phyloP scores from a whole-genome alignment of 2,329 filamentous ascomycete genomes.

The Westerdykella aurantiaca region DNA sequence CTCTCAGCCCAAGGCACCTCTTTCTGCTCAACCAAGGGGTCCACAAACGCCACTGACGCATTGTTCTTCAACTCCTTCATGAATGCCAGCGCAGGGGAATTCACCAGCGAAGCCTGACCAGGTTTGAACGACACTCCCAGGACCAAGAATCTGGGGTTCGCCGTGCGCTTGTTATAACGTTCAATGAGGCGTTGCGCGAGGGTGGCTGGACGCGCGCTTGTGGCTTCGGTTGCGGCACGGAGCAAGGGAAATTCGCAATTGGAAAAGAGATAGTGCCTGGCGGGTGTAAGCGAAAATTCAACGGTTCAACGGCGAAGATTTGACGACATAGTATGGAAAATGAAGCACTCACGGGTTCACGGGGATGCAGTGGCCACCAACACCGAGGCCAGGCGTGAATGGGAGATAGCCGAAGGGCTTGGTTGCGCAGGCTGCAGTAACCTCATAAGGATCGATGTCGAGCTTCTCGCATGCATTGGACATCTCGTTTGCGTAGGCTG shows the following conservation, averaged over 20 bases:
- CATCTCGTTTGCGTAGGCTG: conserved; percentile 54
- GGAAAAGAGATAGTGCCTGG: conserved; percentile 42
- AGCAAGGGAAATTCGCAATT: conserved; percentile 46
- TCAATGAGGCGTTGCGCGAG: too few species aligned
- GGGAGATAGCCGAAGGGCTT: conserved; percentile 49
- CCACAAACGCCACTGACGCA: conserved; percentile 38
- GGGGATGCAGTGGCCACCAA: conserved; percentile 54
- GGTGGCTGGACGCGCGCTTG: too few species aligned
- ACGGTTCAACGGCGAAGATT: too few species aligned
- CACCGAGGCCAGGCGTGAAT: conserved; percentile 45
- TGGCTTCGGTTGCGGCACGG: conserved; percentile 31
- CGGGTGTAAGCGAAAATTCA: too few species aligned
- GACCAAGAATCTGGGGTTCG: conserved; percentile 29
- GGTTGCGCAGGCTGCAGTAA: conserved; percentile 45
- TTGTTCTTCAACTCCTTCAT: conserved; percentile 37
- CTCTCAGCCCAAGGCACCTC: conserved; percentile 25
- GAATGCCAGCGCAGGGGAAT: conserved; percentile 46
- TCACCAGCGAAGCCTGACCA: conserved; percentile 45
- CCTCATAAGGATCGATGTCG: conserved; percentile 47
- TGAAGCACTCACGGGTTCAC: conserved; percentile 42
- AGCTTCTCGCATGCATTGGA: conserved; percentile 46
- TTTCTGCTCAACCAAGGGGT: conserved; percentile 42
- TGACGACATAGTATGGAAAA: conserved; percentile 29
- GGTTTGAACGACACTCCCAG: conserved; percentile 49
- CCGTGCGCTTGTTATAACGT: too few species aligned